Percentiles rank a stretch among this genome's conserved stretches.
Evolutionary conservation across 2,329 filamentous ascomycete genomes (phyloP).

Genomic region (Lecanosticta acicola): DNA sequence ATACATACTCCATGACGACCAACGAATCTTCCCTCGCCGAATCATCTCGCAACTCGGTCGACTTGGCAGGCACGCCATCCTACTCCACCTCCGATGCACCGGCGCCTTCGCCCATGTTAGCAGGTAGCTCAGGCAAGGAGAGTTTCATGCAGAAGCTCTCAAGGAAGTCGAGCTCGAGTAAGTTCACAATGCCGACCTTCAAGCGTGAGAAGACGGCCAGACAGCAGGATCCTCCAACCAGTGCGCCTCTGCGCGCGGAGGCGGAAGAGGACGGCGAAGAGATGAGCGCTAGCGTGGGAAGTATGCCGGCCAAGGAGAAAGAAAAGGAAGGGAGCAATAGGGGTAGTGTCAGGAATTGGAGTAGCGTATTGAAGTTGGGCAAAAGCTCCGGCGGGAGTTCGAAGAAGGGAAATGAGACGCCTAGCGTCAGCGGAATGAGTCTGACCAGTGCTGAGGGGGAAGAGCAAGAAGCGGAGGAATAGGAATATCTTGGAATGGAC

Average conservation of each 20-base stretch:
- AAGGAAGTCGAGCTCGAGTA: conserved; percentile 43
- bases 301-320: conserved; percentile 34
- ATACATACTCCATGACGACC: conserved; percentile 38
- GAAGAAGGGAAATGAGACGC: conserved; percentile 36
- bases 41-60: conserved; percentile 24
- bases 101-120: conserved; percentile 31
- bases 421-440: conserved; percentile 42
- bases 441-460: conserved; percentile 26
- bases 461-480: conserved; percentile 8
- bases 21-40: conserved; percentile 30
- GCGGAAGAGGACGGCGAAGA: conserved; percentile 37
- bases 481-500: not conserved
- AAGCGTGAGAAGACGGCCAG: conserved; percentile 34
- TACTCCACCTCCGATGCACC: conserved; percentile 39
- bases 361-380: conserved; percentile 40
- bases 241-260: conserved; percentile 4
- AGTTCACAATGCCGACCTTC: conserved; percentile 38
- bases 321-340: conserved; percentile 29
- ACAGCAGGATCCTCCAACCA: conserved; percentile 19
- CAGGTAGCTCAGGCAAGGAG: conserved; percentile 37
- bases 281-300: conserved; percentile 30
- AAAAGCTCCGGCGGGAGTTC: conserved; percentile 25
- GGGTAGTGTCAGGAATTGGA: conserved; percentile 39
- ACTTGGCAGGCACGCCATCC: conserved; percentile 28
- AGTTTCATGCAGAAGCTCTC: conserved; percentile 47